Base-by-base conservation (phyloP, 805 yeast species). In the Cyberlindnera euphorbiae region DNA sequence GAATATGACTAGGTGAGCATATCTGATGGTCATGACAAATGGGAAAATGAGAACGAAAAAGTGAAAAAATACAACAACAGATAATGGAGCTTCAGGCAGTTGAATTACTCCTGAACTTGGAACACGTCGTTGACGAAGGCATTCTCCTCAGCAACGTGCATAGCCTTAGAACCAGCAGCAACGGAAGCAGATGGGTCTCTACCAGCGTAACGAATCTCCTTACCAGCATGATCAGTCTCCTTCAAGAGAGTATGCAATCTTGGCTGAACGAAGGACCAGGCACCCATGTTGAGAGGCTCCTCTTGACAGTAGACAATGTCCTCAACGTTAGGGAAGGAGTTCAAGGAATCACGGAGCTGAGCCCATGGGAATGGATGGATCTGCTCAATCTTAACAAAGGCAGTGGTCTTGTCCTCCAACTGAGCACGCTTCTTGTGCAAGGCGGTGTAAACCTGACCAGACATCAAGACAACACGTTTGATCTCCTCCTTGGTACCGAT, bases 311-410 rank as follows among this genome's bases (percentile, higher is more conserved):
- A 93, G 32, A 89, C 94, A 50, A 93, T 68, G 62, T 93, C 98
- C 62, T 83, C 80, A 45, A 82, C 60, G 62, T 78, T 79, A 56
- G 94, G 87, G 72, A 82, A 93, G 32, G 78, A 61, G 66, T 83
- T 71, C 53, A 93, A 67, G 18, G 86, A 68, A 51, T 90, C 97
- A 59, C 86, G 82, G 54, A 93, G 67, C 70, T 86, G 96, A 38
- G 93, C 89, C 67, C 71, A 93, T 66, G 98, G 98, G 97, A 93
- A 93, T 64, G 99, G 99, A 60, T 93, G 97, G 56, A 89, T 60
- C 72, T 93, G 97, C 69, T 93, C 99, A 53, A 93, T 57, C 67
- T 80, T 86, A 56, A 89, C 64, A 63, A 93, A 71, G 4, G 97
- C 96, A 41, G 97, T 87, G 52, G 77, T 77, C 63, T 76, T 86